Percentiles rank a stretch among this genome's conserved stretches.
Conservation (phyloP, 148 eudicot species). For the Rhododendron kiyosumense region DNA sequence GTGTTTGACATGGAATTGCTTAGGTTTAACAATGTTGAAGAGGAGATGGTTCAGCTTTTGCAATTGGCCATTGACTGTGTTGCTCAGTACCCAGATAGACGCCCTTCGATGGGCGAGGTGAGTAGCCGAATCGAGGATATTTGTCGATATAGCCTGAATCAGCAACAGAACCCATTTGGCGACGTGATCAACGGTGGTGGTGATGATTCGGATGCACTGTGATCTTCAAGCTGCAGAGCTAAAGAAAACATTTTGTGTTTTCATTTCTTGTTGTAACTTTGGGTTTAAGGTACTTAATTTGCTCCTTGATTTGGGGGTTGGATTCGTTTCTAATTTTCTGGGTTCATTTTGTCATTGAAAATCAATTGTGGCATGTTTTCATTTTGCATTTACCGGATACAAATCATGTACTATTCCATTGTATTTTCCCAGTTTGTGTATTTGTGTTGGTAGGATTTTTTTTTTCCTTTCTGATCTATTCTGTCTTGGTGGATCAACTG, state of each 20-base stretch:
- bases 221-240: background rate
- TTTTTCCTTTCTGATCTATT: background rate
- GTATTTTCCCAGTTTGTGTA: background rate
- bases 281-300: background rate
- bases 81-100: constrained; percentile 77
- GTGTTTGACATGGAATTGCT: constrained; percentile 87
- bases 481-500: background rate
- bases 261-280: background rate
- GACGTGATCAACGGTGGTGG: constrained; percentile 29
- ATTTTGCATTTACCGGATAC: background rate
- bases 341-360: constrained; percentile 9
- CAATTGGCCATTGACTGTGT: constrained; percentile 83
- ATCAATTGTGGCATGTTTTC: constrained; percentile 1
- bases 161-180: constrained; percentile 22
- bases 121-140: constrained; percentile 47
- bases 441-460: constrained; percentile 6
- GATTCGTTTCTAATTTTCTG: background rate
- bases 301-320: background rate
- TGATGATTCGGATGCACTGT: constrained; percentile 14
- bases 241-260: background rate
- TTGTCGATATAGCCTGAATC: constrained; percentile 25
- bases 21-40: constrained; percentile 69
- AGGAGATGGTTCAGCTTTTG: constrained; percentile 84
- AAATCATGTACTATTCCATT: background rate
- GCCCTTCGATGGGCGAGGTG: constrained; percentile 71